A percentile compares a stretch with the other conserved stretches of the same genome.
phyloP scores from a whole-genome alignment of 495 filamentous ascomycete genomes.

The Penicillium argentinense region DNA sequence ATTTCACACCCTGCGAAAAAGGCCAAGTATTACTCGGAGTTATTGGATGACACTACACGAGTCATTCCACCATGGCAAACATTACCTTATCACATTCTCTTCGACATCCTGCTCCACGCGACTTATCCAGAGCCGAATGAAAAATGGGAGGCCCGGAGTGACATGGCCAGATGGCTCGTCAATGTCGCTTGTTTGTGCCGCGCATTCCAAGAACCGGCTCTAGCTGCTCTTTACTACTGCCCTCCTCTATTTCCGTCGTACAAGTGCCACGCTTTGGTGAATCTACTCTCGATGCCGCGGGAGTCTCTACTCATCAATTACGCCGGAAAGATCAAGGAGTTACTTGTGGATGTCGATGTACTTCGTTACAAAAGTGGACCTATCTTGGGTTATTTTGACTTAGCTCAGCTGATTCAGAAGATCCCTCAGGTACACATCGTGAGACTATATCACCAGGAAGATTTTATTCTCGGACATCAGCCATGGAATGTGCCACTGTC shows the following conservation, averaged over 20 bases:
- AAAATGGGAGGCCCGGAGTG: conserved; percentile 27
- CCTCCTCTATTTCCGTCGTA: conserved; percentile 60
- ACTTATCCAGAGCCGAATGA: conserved; percentile 60
- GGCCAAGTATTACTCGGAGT: conserved; percentile 20
- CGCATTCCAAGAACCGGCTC: conserved; percentile 68
- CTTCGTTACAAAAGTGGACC: conserved; percentile 46
- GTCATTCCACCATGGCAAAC: conserved; percentile 65
- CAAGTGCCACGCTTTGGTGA: conserved; percentile 49
- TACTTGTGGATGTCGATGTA: conserved; percentile 63
- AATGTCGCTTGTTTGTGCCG: conserved; percentile 60
- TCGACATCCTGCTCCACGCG: conserved; percentile 67
- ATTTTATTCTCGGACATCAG: conserved; percentile 32
- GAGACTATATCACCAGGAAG: conserved; percentile 41
- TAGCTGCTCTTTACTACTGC: conserved; percentile 69
- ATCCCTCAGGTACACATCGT: conserved; percentile 43
- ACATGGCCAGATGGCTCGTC: conserved; percentile 60
- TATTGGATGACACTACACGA: conserved; percentile 25
- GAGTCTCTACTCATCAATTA: conserved; percentile 53
- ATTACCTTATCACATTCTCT: conserved; percentile 70
- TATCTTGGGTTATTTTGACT: conserved; percentile 46
- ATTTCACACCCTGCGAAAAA: conserved; percentile 27
- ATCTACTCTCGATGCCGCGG: conserved; percentile 43
- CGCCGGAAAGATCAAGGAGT: conserved; percentile 63
- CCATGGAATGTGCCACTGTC: conserved; percentile 24
- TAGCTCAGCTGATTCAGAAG: conserved; percentile 39